These are phyloP conservation scores for Globisporangium nodosum DNA, from an alignment of 352 stramenopile genomes.

Conservation along the genomic window DNA sequence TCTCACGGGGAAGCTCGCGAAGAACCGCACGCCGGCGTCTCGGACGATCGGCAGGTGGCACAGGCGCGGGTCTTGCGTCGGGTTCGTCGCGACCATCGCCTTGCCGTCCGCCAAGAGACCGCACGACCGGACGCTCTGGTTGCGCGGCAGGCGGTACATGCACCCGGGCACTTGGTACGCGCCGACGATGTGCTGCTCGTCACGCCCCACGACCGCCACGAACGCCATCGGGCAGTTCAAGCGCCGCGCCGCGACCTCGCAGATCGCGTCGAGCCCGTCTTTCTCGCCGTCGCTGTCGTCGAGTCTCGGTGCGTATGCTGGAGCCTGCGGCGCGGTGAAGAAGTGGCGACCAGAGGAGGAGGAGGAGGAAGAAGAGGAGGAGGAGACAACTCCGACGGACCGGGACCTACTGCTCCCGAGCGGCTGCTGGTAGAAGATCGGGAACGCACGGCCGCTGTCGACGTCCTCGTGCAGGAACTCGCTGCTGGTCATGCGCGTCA, in stretches of 20 bases:
- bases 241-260: constrained; percentile 38
- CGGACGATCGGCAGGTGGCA: constrained; percentile 28
- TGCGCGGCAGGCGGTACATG: constrained; percentile 10
- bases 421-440: constrained; percentile 5
- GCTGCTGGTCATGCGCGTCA: constrained; percentile 22
- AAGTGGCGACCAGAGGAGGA: background rate
- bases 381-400: background rate
- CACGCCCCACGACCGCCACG: constrained; percentile 27
- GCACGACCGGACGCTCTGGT: constrained; percentile 14
- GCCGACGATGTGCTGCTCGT: constrained; percentile 30
- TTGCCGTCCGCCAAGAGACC: constrained; percentile 9
- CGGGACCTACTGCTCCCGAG: constrained; percentile 11
- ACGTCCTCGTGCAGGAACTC: background rate
- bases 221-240: constrained; percentile 42
- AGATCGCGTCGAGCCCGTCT: constrained; percentile 46
- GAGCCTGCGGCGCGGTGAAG: background rate
- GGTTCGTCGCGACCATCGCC: constrained; percentile 40
- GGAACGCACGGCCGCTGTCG: constrained; percentile 6
- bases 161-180: constrained; percentile 17
- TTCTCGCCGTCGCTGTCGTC: constrained; percentile 15
- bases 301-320: background rate
- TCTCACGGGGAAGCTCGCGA: constrained; percentile 49
- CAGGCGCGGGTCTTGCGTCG: constrained; percentile 29
- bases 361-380: constrained; percentile 1
- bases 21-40: constrained; percentile 39